Evolutionary conservation across 352 stramenopile species (phyloP), one percentile per base, ranked within the genome.

Genomic region (Elongisporangium senticosum): DNA sequence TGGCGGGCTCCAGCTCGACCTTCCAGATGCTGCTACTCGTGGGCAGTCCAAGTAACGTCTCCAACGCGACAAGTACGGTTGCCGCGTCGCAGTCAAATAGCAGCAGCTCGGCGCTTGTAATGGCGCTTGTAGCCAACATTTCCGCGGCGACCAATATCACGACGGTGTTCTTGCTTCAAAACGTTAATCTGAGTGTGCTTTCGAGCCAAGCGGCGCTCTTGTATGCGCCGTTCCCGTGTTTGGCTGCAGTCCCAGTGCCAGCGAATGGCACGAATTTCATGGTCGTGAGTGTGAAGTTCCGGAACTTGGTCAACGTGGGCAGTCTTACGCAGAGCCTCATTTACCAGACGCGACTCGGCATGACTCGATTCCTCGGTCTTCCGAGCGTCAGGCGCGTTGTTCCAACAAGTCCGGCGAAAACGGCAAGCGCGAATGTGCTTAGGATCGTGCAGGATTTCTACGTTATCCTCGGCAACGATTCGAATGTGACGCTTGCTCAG

Each of bases 361-460:
- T 87, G 20, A 56, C 61, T 2, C 64, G 71, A 3, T 87, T 86
- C 24, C 22, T 87, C 7, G 53, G 56, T 6, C 62, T 77, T 28
- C 26, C 49, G 11, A 71, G 67, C 43, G 58, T 71, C 51, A 49
- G 52, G 0, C 61, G 68, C 23, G 59, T 87, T 1, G 26, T 49
- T 7, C 50, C 69, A 0, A 58, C 56, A 21, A 72, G 74, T 0
- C 67, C 68, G 8, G 58, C 74, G 5, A 63, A 63, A 23, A 55
- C 55, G 2, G 63, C 66, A 0, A 15, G 51, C 5, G 55, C 68
- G 10, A 74, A 68, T 11, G 71, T 73, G 15, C 64, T 87, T 19
- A 63, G 76, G 43, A 59, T 87, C 48, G 62, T 65, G 28, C 77
- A 87, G 59, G 68, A 62, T 1, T 80, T 79, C 60, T 72, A 63